Evolutionary conservation across 2,329 filamentous ascomycete genomes (phyloP), one percentile per base, ranked within the genome.

Genomic region (Fusarium chaquense): DNA sequence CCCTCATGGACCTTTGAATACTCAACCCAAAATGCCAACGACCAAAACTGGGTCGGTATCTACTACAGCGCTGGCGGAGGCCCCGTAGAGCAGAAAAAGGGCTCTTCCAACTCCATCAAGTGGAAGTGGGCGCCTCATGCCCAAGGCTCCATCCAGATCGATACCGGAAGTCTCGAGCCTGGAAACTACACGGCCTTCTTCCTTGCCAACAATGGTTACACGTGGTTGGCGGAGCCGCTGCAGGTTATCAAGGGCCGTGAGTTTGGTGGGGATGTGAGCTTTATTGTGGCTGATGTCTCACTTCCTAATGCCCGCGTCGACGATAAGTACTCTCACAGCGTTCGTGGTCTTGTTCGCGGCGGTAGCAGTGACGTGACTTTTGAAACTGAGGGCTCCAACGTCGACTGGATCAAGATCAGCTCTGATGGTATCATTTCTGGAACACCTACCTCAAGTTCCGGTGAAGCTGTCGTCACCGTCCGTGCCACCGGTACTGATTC

Each of bases 1-100:
- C 38, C 74, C 11, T 63, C 65, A 13, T 76, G 78, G 46, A 81
- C 79, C 0, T 80, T 82, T 57, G 47, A 74, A 12, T 83, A 81
- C 67, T 71, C 73, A 7, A 81, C 78, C 0, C 38, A 68, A 1
- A 44, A 68, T 5, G 62, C 78, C 6, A 63, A 75, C 50, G 33
- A 60, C 4, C 74, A 62, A 18, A 82, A 82, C 65, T 83, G 81
- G 81, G 69, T 82, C 24, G 81, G 77, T 32, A 49, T 82, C 5
- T 82, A 78, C 64, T 60, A 73, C 38, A 65, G 73, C 13, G 73
- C 71, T 2, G 76, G 75, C n/a, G 79, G 79, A 26, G 79, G 76
- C 2, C 80, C 81, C 2, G 73, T 76, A 3, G 70, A 81, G 20
- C 72, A 78, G 30, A 61, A 73, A 41, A 75, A 73, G 18, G 71